These are phyloP conservation scores for Dryas integrifolia DNA, from an alignment of 331 rosid species.

Conservation along the genomic window DNA sequence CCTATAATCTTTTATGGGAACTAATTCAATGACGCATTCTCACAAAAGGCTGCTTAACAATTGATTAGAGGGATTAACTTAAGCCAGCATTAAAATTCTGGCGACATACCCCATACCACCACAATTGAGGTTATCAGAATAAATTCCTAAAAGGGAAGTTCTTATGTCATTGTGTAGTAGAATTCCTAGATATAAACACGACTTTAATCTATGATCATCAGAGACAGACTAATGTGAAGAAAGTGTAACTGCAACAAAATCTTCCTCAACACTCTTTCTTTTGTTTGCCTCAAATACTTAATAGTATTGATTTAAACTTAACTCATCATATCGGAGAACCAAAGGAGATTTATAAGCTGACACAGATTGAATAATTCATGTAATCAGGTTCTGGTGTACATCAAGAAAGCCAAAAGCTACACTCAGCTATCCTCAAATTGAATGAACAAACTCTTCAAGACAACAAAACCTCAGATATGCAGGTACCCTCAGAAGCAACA, in stretches of 20 bases:
- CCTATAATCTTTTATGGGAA: too few relatives aligned
- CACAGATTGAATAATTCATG: slow-evolving; percentile 2
- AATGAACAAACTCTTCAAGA: background rate
- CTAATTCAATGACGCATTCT: too few relatives aligned
- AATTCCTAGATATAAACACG: background rate
- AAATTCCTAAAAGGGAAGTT: background rate
- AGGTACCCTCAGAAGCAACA: slow-evolving; percentile 61
- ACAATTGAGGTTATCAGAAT: background rate
- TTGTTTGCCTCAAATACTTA: too few relatives aligned
- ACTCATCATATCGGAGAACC: background rate
- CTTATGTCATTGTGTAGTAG: background rate
- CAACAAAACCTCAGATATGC: background rate
- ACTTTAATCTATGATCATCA: background rate
- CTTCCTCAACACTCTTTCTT: too few relatives aligned
- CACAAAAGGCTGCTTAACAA: too few relatives aligned
- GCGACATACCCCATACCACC: too few relatives aligned
- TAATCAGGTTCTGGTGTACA: background rate
- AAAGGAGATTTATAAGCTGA: background rate
- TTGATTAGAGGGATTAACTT: too few relatives aligned
- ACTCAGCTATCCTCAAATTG: background rate
- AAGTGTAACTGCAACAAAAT: background rate
- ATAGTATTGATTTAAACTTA: background rate
- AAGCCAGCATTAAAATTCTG: too few relatives aligned
- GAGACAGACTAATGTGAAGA: background rate
- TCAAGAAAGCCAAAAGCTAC: background rate